Conservation (phyloP, 257 asterid genomes). For the Scutellaria baicalensis region DNA sequence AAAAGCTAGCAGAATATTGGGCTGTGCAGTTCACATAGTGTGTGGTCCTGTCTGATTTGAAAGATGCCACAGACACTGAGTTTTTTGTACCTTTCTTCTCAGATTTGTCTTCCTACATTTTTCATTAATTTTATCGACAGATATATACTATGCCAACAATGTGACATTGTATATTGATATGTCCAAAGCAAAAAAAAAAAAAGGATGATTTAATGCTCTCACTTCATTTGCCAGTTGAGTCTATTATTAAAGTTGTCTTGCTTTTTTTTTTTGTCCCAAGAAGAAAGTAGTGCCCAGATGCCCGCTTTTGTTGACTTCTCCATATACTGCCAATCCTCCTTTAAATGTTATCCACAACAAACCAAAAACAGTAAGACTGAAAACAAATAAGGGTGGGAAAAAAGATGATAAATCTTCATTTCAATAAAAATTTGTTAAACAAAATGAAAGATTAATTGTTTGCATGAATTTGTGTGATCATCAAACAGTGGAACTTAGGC, state of each 20-base stretch:
- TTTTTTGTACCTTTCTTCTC: constrained; percentile 1
- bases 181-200: not conserved
- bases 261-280: not conserved
- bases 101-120: not conserved
- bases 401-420: not conserved
- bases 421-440: not conserved
- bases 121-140: not conserved
- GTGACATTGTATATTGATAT: not conserved
- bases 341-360: not conserved
- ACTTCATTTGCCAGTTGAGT: not conserved
- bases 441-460: not conserved
- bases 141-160: too few species aligned
- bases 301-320: constrained; percentile 11
- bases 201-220: not conserved
- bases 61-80: not conserved
- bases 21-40: not conserved
- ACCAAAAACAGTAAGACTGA: not conserved
- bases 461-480: not conserved
- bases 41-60: constrained; percentile 22
- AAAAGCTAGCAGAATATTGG: too few species aligned
- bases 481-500: not conserved
- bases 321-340: not conserved
- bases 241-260: not conserved
- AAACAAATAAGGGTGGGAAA: not conserved
- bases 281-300: not conserved